A percentile compares a stretch with the other conserved stretches of the same genome.
phyloP scores from a whole-genome alignment of 192 early-diverging fungal genomes.

The Umbelopsis sp. region DNA sequence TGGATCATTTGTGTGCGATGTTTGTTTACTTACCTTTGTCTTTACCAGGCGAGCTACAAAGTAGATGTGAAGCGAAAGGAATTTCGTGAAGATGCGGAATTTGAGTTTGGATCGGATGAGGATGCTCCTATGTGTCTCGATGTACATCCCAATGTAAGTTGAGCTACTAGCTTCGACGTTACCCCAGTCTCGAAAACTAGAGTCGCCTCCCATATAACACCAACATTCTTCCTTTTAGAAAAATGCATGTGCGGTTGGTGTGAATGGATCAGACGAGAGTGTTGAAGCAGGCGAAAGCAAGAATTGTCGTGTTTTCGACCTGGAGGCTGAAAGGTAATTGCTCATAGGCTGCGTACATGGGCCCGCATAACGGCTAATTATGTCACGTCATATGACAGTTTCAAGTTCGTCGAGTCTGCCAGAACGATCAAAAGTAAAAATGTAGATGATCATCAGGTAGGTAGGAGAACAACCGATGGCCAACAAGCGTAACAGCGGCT shows the following conservation, averaged over 20 bases:
- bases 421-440: constrained; percentile 56
- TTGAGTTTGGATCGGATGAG: constrained; percentile 51
- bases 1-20: not conserved
- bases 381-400: not conserved
- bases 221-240: constrained; percentile 42
- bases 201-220: not conserved
- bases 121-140: constrained; percentile 86
- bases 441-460: constrained; percentile 59
- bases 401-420: constrained; percentile 23
- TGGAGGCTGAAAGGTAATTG: constrained; percentile 44
- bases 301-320: constrained; percentile 78
- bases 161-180: not conserved
- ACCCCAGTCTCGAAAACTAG: not conserved
- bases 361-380: too few species aligned
- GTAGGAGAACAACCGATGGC: not conserved
- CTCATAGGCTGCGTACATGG: not conserved
- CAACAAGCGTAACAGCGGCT: not conserved
- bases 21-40: not conserved
- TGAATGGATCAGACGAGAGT: constrained; percentile 64
- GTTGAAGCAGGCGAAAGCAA: constrained; percentile 73
- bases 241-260: constrained; percentile 61
- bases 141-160: constrained; percentile 74
- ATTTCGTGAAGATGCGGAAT: constrained; percentile 34
- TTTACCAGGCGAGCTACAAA: constrained; percentile 51
- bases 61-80: constrained; percentile 43